Evolutionary conservation across 2,329 filamentous ascomycete genomes (phyloP), one percentile per base, ranked within the genome.

Genomic region (Ophiocordyceps robertsii): DNA sequence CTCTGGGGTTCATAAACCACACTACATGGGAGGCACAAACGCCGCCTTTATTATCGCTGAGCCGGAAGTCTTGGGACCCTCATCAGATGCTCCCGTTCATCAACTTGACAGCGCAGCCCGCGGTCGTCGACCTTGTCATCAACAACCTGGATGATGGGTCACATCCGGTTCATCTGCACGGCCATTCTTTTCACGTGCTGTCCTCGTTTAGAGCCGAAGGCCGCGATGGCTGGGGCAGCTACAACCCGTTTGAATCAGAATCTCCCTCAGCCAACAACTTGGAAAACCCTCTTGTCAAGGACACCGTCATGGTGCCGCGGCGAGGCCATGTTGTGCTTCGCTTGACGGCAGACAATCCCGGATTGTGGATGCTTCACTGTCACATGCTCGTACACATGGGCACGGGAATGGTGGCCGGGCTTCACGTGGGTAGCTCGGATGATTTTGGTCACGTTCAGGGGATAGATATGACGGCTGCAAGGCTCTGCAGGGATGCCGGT

Each of bases 151-250:
- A 61, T 31, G 57, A 60, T 38, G 56, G 57, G 2, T 47, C 51
- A 13, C 57, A 60, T 21, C 57, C 56, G 0, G 51, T 60, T 21
- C 75, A 81, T 56, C 57, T 81, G 1, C 78, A 80, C 55, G 73
- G 73, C 0, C 65, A 75, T 52, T 62, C 63, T 40, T 74, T 77
- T 54, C 68, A 72, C 45, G 60, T 70, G 8, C 40, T 60, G 21
- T 47, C 51, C 2, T 50, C 51, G 1, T 50, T 44, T 17, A 35
- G 47, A 11, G 47, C 50, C n/a, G 45, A 50, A 3, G 47, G 48
- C 10, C 46, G 47, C 3, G 41, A 27, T 16, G 48, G 53, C 17
- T 51, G 52, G 43, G 54, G 53, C 6, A 55, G 49, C 43, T 56
- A 53, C 37, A 55, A 55, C 30, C 51, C 54, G 4, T 53, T 43